Base-by-base conservation (phyloP, 179 eudicot species). In the Spergularia azorica region DNA sequence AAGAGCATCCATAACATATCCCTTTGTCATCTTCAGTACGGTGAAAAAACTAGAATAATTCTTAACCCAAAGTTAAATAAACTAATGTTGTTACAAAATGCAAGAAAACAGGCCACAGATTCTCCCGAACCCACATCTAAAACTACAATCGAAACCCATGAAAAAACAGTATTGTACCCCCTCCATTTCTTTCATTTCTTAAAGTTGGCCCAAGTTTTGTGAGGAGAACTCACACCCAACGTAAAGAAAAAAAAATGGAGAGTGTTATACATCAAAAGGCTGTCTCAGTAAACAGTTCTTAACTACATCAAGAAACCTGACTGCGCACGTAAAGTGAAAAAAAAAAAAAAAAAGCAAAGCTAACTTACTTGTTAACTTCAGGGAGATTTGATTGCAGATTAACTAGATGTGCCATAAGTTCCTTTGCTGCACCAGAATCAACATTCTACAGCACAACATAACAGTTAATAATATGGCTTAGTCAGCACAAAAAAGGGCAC, bases 371-470 rank as follows among this genome's bases (percentile, higher is more conserved):
- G 93, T 93, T 95, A 78, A 93, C 97, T 82, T 89, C 90, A 77
- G 76, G 41, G 10, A 92, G 90, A 76, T 79, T 61, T 54, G 97
- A 93, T 79, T 95, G 97, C 86, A 93, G 86, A 80, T 95, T 93
- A 81, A 95, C 97, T 85, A 93, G 88, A 83, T 89, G 71, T 43
- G 95, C 92, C 97, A 93, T 95, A 61, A 95, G 92, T 71, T 95
- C 95, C 83, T 93, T 95, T 39, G 99, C 99, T 63, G 88, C 92
- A 83, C 89, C 95, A 39, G 96, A 92, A 79, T 92, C 97, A 77
- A 92, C 98, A 87, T 89, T 90, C 97, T 94, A 43, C 72, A 78
- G 43, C 39, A 70, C 11, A 8, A 32, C 11, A 12, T 39, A 54
- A n/a, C 46, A 78, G 17, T 46, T 10, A 46, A 39, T 11, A 6